These are phyloP conservation scores for Aspergillus saccharolyticus DNA, from an alignment of 495 filamentous ascomycete species.

Conservation along the genomic window DNA sequence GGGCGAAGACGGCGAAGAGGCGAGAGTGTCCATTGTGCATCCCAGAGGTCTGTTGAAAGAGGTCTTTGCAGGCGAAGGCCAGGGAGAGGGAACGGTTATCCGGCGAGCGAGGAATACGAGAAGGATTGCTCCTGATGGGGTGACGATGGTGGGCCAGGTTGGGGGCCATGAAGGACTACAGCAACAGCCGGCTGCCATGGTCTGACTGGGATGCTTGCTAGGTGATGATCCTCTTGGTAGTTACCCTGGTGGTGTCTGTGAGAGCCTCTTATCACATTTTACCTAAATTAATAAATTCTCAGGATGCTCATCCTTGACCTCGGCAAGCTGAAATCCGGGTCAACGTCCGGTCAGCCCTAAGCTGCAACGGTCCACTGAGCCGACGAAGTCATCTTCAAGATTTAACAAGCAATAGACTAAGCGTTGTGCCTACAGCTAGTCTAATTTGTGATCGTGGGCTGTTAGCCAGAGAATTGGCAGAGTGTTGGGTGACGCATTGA, in stretches of 20 bases:
- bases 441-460: not conserved
- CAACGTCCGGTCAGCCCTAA: not conserved
- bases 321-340: not conserved
- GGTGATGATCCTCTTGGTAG: not conserved
- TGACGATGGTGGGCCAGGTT: not conserved
- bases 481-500: not conserved
- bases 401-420: not conserved
- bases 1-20: constrained; percentile 77
- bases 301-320: not conserved
- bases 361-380: not conserved
- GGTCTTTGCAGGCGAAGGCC: constrained; percentile 63
- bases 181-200: not conserved
- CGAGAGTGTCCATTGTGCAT: constrained; percentile 96
- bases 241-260: not conserved
- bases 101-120: not conserved
- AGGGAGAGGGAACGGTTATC: not conserved
- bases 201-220: not conserved
- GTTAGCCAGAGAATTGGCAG: not conserved
- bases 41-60: constrained; percentile 92
- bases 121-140: not conserved
- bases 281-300: not conserved
- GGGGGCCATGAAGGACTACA: not conserved
- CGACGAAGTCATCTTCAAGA: not conserved
- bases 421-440: not conserved
- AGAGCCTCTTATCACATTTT: not conserved